A percentile compares a stretch with the other conserved stretches of the same genome.
These are phyloP conservation scores for Ochetophila trinervis DNA, from an alignment of 306 rosid species.

Conservation along the genomic window DNA sequence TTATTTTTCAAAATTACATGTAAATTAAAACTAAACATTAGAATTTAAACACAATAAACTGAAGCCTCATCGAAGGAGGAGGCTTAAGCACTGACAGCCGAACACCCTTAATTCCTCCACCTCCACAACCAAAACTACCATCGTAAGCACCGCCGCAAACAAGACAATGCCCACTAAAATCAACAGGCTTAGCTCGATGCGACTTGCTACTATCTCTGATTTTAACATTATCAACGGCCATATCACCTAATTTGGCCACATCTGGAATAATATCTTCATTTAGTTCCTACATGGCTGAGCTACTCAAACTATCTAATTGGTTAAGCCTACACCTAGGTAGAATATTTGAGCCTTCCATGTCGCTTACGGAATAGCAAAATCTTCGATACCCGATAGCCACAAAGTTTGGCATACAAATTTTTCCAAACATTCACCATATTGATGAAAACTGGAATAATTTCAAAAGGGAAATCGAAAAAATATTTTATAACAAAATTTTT, in stretches of 20 bases:
- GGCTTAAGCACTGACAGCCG: constrained; percentile 77
- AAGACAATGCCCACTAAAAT: constrained; percentile 17
- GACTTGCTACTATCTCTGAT: constrained; percentile 29
- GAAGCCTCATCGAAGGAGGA: constrained; percentile 57
- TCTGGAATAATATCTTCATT: constrained; percentile 22
- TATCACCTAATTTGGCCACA: constrained; percentile 27
- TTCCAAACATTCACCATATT: no score
- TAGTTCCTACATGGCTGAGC: constrained; percentile 24
- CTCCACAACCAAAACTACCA: constrained; percentile 8
- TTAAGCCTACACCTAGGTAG: constrained; percentile 43
- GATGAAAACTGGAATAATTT: no score
- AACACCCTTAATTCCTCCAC: constrained; percentile 63
- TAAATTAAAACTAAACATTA: no score
- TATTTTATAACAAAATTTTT: no score
- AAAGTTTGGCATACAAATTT: constrained; percentile 45
- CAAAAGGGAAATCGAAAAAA: no score
- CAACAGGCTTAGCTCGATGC: constrained; percentile 27
- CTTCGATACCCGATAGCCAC: constrained; percentile 79
- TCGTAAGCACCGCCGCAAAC: background rate
- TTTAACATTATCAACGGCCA: constrained; percentile 30
- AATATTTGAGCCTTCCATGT: constrained; percentile 62
- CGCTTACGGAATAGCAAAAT: constrained; percentile 58
- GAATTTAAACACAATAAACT: no score
- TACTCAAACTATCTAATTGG: no score
- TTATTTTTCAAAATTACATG: no score